Conservation (phyloP, 1,139 yeast species). For the Pichia sp. region DNA sequence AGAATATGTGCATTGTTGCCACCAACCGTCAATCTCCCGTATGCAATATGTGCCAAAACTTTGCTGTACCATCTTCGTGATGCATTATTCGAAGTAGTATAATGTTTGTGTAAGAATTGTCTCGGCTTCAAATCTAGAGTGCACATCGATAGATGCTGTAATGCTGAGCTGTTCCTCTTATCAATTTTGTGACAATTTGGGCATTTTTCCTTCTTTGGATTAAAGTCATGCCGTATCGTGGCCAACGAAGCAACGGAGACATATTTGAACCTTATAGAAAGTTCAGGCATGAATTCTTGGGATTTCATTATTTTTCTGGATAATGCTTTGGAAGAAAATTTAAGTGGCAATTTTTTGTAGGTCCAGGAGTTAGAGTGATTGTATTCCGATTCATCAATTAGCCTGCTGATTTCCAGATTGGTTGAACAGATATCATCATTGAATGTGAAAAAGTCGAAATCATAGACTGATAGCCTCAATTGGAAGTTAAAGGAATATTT, state of each 20-base stretch:
- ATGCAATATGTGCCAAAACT: conserved; percentile 74
- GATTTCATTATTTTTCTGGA: conserved; percentile 10
- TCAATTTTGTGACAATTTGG: conserved; percentile 18
- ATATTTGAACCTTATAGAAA: conserved; percentile 60
- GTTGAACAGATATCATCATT: conserved; percentile 78
- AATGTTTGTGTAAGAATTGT: conserved; percentile 54
- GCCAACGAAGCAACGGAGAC: conserved; percentile 33
- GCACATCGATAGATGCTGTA: conserved; percentile 85
- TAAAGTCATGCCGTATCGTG: conserved; percentile 5
- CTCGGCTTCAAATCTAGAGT: conserved; percentile 45
- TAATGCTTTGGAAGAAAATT: conserved; percentile 61
- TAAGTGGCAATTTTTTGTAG: conserved; percentile 15
- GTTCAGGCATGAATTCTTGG: conserved; percentile 46
- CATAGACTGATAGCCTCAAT: conserved; percentile 68
- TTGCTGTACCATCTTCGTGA: conserved; percentile 86
- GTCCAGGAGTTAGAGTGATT: conserved; percentile 14
- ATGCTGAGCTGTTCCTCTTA: conserved; percentile 45
- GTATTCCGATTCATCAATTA: conserved; percentile 17
- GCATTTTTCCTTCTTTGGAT: conserved; percentile 15
- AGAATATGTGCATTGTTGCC: conserved; percentile 89
- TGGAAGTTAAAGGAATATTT: conserved; percentile 49
- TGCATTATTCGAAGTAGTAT: conserved; percentile 78
- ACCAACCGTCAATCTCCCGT: conserved; percentile 84
- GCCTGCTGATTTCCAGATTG: conserved; percentile 34
- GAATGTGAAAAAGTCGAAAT: conserved; percentile 75